Evolutionary conservation across 139 green algal species (phyloP).

Genomic region (Tetraselmis striata): DNA sequence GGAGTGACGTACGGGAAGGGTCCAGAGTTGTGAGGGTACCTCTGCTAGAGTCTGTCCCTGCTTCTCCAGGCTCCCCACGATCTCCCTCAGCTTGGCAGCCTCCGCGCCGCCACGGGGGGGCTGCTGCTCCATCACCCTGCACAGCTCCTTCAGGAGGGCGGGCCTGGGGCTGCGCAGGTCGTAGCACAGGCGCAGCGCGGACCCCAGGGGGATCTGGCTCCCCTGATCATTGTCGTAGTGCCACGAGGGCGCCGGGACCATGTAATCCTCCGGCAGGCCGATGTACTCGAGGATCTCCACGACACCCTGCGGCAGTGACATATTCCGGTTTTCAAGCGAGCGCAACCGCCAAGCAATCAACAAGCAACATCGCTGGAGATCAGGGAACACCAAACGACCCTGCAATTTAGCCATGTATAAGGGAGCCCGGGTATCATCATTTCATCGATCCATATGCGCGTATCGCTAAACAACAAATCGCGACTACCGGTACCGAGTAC

Average conservation of each 20-base stretch:
- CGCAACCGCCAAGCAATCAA: too few relatives aligned
- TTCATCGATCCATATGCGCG: too few relatives aligned
- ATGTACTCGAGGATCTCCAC: conserved; percentile 56
- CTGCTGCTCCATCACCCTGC: conserved; percentile 10
- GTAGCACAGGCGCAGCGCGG: conserved; percentile 64
- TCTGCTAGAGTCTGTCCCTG: too few relatives aligned
- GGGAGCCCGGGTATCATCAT: too few relatives aligned
- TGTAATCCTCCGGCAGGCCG: conserved; percentile 18
- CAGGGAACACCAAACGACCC: too few relatives aligned
- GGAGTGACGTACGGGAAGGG: too few relatives aligned
- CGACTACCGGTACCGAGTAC: too few relatives aligned
- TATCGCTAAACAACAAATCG: too few relatives aligned
- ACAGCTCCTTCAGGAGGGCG: conserved; percentile 47
- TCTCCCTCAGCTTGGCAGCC: conserved; percentile 3
- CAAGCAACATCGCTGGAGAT: too few relatives aligned
- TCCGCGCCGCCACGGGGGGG: conserved; percentile 14
- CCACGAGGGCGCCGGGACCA: conserved; percentile 47
- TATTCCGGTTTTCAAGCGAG: too few relatives aligned
- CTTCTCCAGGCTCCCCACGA: conserved; percentile 29
- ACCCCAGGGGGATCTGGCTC: conserved; percentile 35
- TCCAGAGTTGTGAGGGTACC: too few relatives aligned
- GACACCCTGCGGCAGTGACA: conserved; percentile 52
- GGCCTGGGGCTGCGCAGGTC: conserved; percentile 64
- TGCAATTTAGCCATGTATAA: too few relatives aligned
- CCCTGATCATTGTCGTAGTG: conserved; percentile 58